phyloP scores from a whole-genome alignment of 2,329 filamentous ascomycete species.

The Fusarium cyanostomum region DNA sequence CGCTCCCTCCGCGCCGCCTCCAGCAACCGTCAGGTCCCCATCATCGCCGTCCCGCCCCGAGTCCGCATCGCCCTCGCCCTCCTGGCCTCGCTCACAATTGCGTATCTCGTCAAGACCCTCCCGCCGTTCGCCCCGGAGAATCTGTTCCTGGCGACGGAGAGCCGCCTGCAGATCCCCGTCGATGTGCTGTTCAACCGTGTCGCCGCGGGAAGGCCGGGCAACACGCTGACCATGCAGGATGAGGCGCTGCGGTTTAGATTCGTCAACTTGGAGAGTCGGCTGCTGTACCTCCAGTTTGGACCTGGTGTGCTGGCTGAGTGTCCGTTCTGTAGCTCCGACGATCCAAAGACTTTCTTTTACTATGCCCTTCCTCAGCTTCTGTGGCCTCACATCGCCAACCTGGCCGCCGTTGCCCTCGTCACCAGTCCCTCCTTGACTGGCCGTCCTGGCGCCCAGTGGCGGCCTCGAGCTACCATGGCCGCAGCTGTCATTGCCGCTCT shows the following conservation, averaged over 20 bases:
- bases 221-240: constrained; percentile 66
- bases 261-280: constrained; percentile 73
- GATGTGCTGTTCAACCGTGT: constrained; percentile 87
- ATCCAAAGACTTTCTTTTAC: constrained; percentile 76
- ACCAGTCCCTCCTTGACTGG: constrained; percentile 77
- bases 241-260: constrained; percentile 73
- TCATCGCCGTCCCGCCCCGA: constrained; percentile 64
- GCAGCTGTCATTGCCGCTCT: constrained; percentile 65
- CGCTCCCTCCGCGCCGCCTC: constrained; percentile 61
- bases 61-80: constrained; percentile 68
- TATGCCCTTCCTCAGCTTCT: constrained; percentile 81
- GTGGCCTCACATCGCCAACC: constrained; percentile 82
- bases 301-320: constrained; percentile 78
- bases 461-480: constrained; percentile 72
- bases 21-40: constrained; percentile 54
- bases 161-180: constrained; percentile 84
- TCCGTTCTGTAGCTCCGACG: constrained; percentile 81
- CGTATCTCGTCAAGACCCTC: constrained; percentile 67
- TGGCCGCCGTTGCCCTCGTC: constrained; percentile 74
- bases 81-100: constrained; percentile 60
- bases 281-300: constrained; percentile 86
- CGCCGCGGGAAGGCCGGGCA: constrained; percentile 59
- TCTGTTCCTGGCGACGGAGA: constrained; percentile 79
- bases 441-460: constrained; percentile 72
- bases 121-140: constrained; percentile 79